Evolutionary conservation across 164 flowering plant genomes (phyloP).

Genomic region (Liriodendron chinense): DNA sequence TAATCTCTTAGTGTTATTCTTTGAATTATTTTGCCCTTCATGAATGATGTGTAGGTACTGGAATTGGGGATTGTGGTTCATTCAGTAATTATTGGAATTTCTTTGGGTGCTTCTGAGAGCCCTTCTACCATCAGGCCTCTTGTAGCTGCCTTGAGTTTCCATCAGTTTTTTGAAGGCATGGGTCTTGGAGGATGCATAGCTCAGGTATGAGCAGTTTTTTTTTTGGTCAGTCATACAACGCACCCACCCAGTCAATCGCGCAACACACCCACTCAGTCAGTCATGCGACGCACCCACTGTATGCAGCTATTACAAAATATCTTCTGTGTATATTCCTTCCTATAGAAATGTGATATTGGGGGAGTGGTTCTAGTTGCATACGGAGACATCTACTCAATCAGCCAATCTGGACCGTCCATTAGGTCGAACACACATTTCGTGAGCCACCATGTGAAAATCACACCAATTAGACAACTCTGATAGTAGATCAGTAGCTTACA

Average conservation of each 20-base stretch:
- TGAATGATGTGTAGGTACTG: constrained; percentile 21
- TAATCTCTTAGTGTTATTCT: neutral
- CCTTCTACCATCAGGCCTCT: constrained; percentile 30
- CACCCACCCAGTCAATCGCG: no score
- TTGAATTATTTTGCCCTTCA: neutral
- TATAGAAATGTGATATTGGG: neutral
- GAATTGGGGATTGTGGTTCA: constrained; percentile 42
- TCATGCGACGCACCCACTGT: neutral
- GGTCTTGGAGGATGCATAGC: constrained; percentile 44
- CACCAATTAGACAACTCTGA: no score
- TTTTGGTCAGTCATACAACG: no score
- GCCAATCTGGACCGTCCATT: no score
- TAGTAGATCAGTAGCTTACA: no score
- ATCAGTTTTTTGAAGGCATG: constrained; percentile 42
- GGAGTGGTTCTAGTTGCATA: no score
- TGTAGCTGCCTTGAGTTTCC: constrained; percentile 37
- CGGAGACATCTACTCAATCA: no score
- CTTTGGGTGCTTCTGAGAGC: constrained; percentile 33
- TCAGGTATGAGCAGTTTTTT: constrained; percentile 22
- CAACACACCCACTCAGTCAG: no score
- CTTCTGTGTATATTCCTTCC: neutral
- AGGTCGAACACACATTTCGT: no score
- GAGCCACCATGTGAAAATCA: no score
- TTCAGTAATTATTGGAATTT: constrained; percentile 40
- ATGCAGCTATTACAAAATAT: neutral